These are phyloP conservation scores for Cytospora piceicola DNA, from an alignment of 2,329 filamentous ascomycete species.

Conservation along the genomic window DNA sequence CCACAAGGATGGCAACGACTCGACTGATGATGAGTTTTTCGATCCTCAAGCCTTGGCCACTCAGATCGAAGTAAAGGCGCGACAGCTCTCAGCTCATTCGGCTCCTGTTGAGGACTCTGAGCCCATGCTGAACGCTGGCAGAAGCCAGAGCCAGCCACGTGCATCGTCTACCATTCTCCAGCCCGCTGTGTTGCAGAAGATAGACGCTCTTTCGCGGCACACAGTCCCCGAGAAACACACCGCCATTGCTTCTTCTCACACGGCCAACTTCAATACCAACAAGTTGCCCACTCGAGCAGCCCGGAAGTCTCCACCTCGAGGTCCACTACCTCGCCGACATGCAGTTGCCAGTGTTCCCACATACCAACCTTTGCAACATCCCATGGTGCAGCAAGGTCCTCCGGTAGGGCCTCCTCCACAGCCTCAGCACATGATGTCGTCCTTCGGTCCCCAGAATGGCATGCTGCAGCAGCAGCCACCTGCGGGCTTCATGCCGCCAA, in stretches of 20 bases:
- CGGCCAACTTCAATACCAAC: not conserved
- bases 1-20: slow-evolving; percentile 13
- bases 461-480: slow-evolving; percentile 19
- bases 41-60: slow-evolving; percentile 9
- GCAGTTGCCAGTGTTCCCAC: not conserved
- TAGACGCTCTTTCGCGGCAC: not conserved
- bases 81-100: slow-evolving; percentile 21
- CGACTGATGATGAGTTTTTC: slow-evolving; percentile 19
- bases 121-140: slow-evolving; percentile 14
- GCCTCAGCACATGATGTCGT: slow-evolving; percentile 12
- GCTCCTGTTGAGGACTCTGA: slow-evolving; percentile 14
- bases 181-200: not conserved
- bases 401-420: slow-evolving; percentile 1
- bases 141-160: slow-evolving; percentile 3
- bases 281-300: slow-evolving; percentile 5
- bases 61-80: slow-evolving; percentile 8
- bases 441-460: not conserved
- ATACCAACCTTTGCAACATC: not conserved
- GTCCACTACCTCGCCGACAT: not conserved
- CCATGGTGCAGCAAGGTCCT: not conserved
- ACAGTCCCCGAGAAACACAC: not conserved
- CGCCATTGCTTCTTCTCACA: not conserved
- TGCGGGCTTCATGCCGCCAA: slow-evolving; percentile 1
- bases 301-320: not conserved
- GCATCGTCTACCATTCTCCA: slow-evolving; percentile 7